Conservation (phyloP, 257 asterid species). For the Ehretia macrophylla region DNA sequence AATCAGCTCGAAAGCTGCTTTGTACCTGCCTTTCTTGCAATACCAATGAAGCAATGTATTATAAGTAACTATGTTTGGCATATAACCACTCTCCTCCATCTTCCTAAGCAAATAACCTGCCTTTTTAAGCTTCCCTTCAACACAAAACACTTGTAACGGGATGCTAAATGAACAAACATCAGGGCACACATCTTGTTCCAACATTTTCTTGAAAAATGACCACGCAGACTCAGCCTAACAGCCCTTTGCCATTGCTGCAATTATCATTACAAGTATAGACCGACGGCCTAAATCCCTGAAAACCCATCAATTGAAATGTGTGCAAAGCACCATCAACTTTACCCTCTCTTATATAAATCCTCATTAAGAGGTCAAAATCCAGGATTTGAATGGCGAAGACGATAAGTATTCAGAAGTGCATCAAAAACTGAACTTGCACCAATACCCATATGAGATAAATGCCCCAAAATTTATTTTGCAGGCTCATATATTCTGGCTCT, state of each 20-base stretch:
- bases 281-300: slow-evolving; percentile 65
- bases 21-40: slow-evolving; percentile 73
- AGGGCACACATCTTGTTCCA: slow-evolving; percentile 54
- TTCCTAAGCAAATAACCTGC: slow-evolving; percentile 56
- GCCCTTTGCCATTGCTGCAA: slow-evolving; percentile 47
- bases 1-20: slow-evolving; percentile 59
- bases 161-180: slow-evolving; percentile 68
- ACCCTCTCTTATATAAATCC: slow-evolving; percentile 58
- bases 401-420: slow-evolving; percentile 69
- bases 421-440: slow-evolving; percentile 51
- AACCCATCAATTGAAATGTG: slow-evolving; percentile 55
- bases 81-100: slow-evolving; percentile 91
- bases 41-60: slow-evolving; percentile 80
- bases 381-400: slow-evolving; percentile 81
- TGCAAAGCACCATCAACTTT: slow-evolving; percentile 47
- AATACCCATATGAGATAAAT: slow-evolving; percentile 38
- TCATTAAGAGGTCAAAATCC: slow-evolving; percentile 76
- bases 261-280: slow-evolving; percentile 74
- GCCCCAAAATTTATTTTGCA: slow-evolving; percentile 49
- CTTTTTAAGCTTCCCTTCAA: slow-evolving; percentile 62
- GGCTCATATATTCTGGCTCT: slow-evolving; percentile 80
- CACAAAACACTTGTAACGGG: slow-evolving; percentile 63
- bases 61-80: slow-evolving; percentile 76
- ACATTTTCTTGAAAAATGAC: slow-evolving; percentile 72
- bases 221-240: slow-evolving; percentile 44